Evolutionary conservation across 441 rosid genomes (phyloP).

Genomic region (Pelargonium cotyledonis): DNA sequence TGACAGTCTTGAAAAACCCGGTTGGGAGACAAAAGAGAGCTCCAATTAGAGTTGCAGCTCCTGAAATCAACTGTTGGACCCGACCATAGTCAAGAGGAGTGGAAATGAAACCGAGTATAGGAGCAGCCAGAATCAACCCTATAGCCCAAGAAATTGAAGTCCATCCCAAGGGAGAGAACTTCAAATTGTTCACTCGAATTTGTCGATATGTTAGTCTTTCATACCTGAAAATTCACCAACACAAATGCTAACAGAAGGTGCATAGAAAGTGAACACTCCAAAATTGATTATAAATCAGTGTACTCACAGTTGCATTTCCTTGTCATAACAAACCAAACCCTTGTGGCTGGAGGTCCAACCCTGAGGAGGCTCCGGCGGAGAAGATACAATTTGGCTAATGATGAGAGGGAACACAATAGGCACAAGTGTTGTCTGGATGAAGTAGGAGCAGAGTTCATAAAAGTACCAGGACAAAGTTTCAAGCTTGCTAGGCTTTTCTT

Average conservation of each 20-base stretch:
- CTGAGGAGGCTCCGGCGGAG: conserved; percentile 24
- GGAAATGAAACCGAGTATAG: conserved; percentile 31
- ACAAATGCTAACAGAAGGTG: neutral
- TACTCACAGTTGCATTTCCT: conserved; percentile 42
- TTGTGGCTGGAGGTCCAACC: conserved; percentile 23
- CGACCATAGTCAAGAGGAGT: conserved; percentile 37
- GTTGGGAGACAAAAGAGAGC: conserved; percentile 46
- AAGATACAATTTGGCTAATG: conserved; percentile 30
- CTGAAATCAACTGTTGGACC: conserved; percentile 31
- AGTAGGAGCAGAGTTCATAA: conserved; percentile 45
- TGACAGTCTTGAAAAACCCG: conserved; percentile 38
- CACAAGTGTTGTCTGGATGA: conserved; percentile 35
- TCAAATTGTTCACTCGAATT: conserved; percentile 22
- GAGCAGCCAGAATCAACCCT: conserved; percentile 40
- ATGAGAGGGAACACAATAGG: conserved; percentile 52
- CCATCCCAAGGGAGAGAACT: conserved; percentile 50
- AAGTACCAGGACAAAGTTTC: conserved; percentile 49
- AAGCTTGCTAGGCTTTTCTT: conserved; percentile 28
- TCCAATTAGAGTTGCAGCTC: conserved; percentile 43
- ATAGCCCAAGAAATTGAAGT: conserved; percentile 51
- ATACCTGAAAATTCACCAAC: conserved; percentile 32
- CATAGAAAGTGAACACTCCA: too few species aligned
- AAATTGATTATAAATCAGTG: too few species aligned
- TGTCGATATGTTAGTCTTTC: conserved; percentile 22
- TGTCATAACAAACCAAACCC: conserved; percentile 27